Evolutionary conservation across 108 stramenopile genomes (phyloP).

Genomic region (Aurantiochytrium sp.): DNA sequence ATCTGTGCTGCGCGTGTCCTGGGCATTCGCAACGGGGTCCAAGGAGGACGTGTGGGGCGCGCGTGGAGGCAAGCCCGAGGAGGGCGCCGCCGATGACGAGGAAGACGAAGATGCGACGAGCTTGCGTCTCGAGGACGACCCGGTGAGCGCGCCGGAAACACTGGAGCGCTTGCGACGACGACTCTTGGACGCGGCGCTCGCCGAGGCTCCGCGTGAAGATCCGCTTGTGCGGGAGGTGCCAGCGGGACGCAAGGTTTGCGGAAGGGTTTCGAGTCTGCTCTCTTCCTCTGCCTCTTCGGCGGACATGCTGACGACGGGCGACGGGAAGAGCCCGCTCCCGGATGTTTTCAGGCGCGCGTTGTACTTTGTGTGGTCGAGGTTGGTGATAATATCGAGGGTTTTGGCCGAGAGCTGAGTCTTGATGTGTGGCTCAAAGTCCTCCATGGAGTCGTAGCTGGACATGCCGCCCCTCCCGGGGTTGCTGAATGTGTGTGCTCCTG

Average conservation of each 20-base stretch:
- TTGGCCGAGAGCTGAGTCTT: neutral
- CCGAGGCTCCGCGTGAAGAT: neutral
- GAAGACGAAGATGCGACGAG: neutral
- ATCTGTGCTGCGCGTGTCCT: too few relatives aligned
- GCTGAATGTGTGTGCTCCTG: too few relatives aligned
- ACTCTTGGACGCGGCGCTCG: neutral
- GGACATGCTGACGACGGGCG: constrained; percentile 3
- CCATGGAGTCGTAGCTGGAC: constrained; percentile 1
- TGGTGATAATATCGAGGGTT: constrained; percentile 1
- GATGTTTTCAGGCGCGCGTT: neutral
- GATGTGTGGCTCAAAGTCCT: neutral
- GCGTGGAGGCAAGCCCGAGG: neutral
- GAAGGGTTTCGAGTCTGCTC: neutral
- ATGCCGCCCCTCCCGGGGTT: neutral
- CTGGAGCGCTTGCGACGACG: neutral
- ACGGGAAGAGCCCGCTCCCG: neutral
- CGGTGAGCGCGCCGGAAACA: neutral
- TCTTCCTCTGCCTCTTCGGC: constrained; percentile 9
- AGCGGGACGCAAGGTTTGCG: neutral
- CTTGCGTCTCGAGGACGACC: neutral
- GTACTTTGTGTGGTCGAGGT: neutral
- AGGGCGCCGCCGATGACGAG: neutral
- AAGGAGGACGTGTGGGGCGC: too few relatives aligned
- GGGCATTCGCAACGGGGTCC: too few relatives aligned
- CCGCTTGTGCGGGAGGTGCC: neutral